These are phyloP conservation scores for Larix sibirica DNA, from an alignment of 83 land plant genomes.

Conservation along the genomic window DNA sequence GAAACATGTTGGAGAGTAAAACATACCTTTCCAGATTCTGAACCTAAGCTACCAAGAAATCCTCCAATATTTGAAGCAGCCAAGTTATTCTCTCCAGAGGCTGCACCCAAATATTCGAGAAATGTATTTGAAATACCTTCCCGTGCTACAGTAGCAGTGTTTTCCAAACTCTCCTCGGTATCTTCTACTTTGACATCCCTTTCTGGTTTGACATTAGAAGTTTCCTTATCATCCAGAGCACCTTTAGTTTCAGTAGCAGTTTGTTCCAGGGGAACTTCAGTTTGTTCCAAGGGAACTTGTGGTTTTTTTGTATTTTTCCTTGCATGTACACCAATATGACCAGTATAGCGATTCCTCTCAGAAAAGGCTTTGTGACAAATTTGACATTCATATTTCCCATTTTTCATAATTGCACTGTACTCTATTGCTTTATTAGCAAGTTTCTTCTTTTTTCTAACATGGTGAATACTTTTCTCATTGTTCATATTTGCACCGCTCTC, in stretches of 20 bases:
- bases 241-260: conserved; percentile 4
- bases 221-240: conserved; percentile 2
- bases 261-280: not conserved
- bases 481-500: conserved; percentile 45
- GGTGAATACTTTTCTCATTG: conserved; percentile 32
- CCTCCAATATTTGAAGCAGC: conserved; percentile 12
- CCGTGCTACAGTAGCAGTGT: not conserved
- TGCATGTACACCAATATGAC: conserved; percentile 64
- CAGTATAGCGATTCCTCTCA: conserved; percentile 43
- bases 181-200: not conserved
- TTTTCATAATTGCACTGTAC: conserved; percentile 49
- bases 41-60: not conserved
- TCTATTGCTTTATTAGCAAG: conserved; percentile 33
- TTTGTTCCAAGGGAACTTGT: conserved; percentile 4
- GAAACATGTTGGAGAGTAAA: not conserved
- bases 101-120: conserved; percentile 8
- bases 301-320: conserved; percentile 30
- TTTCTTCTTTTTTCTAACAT: conserved; percentile 2
- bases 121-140: not conserved
- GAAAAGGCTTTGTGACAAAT: conserved; percentile 56
- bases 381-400: conserved; percentile 61
- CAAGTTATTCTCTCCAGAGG: not conserved
- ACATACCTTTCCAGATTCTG: conserved; percentile 8
- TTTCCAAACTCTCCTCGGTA: not conserved
- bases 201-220: not conserved